Evolutionary conservation across 1,139 yeast genomes (phyloP).

Genomic region (Hyphopichia khmerensis): DNA sequence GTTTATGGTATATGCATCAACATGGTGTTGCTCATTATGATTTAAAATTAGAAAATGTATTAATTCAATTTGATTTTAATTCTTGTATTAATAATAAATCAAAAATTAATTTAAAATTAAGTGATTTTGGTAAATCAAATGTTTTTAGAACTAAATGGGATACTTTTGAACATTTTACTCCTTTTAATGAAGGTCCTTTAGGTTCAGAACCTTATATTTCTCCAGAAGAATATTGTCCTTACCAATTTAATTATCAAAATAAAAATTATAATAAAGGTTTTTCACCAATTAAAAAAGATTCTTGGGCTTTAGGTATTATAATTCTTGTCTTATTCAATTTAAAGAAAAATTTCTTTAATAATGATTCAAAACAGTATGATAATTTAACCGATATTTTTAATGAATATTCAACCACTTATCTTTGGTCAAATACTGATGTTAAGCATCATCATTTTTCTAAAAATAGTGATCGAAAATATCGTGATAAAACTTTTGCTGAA

Average conservation of each 20-base stretch:
- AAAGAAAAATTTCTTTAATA: constrained; percentile 22
- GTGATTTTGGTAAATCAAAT: constrained; percentile 76
- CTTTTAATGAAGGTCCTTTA: constrained; percentile 53
- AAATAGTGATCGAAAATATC: constrained; percentile 16
- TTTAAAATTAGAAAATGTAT: constrained; percentile 63
- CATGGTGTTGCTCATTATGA: constrained; percentile 81
- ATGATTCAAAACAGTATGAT: constrained; percentile 1
- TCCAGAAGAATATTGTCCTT: constrained; percentile 56
- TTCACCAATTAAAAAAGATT: constrained; percentile 62
- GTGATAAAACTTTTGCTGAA: constrained; percentile 31
- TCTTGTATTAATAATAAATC: constrained; percentile 17
- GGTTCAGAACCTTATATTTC: constrained; percentile 81
- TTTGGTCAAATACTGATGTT: constrained; percentile 34
- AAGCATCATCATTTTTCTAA: constrained; percentile 10
- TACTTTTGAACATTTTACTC: constrained; percentile 44
- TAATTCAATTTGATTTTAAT: constrained; percentile 25
- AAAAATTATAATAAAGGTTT: constrained; percentile 34
- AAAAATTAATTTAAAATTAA: constrained; percentile 52
- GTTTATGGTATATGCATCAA: constrained; percentile 64
- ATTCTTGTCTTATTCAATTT: constrained; percentile 30
- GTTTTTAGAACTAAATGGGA: constrained; percentile 74
- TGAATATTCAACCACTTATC: constrained; percentile 21
- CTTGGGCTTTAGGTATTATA: constrained; percentile 70
- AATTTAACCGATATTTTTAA: constrained; percentile 8
- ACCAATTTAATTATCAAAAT: constrained; percentile 3